Evolutionary conservation across 2,329 filamentous ascomycete species (phyloP), one percentile per base, ranked within the genome.

Genomic region (Exophiala alcalophila): DNA sequence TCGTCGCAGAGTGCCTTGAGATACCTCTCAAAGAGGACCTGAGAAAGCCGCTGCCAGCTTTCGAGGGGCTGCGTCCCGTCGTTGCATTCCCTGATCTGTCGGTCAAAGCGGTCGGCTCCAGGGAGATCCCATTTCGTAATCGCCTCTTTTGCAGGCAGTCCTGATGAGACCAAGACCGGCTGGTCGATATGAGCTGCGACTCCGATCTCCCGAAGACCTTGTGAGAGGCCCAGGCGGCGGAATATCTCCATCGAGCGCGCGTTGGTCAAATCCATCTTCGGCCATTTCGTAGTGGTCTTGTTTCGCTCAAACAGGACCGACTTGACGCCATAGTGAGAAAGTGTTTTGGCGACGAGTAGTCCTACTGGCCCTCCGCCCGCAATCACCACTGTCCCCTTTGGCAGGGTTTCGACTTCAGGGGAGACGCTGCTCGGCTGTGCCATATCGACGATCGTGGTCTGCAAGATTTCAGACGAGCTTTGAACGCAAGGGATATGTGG

Each of bases 341-440:
- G 32, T 9, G 40, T 27, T 23, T 19, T 27, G 10, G 70, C 68
- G 1, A 69, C 60, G n/a, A 64, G 57, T 4, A 68, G 59, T 21
- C 71, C 69, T 1, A 67, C 65, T 9, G 70, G 70, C 1, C 71
- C 71, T 7, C 63, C 68, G 5, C 71, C 71, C 3, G 70, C 60
- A 25, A 74, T 68, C 4, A 74, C 57, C 18, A 74, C 65, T 2
- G 44, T 43, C 3, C 28, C 47, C 8, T 28, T 12, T 4, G 39
- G 33, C 23, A 47, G 23, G 9, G 24, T 15, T 9, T 42, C n/a
- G n/a, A n/a, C n/a, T n/a, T n/a, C n/a, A n/a, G n/a, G n/a, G n/a
- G 20, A 16, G 23, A 18, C 21, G 19, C 19, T 37, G 9, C 32
- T 35, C 18, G 14, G 20, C 18, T 23, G 18, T 5, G 20, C 15